Evolutionary conservation across 2,329 filamentous ascomycete species (phyloP).

Genomic region (Phaeophleospora eucalypticola): DNA sequence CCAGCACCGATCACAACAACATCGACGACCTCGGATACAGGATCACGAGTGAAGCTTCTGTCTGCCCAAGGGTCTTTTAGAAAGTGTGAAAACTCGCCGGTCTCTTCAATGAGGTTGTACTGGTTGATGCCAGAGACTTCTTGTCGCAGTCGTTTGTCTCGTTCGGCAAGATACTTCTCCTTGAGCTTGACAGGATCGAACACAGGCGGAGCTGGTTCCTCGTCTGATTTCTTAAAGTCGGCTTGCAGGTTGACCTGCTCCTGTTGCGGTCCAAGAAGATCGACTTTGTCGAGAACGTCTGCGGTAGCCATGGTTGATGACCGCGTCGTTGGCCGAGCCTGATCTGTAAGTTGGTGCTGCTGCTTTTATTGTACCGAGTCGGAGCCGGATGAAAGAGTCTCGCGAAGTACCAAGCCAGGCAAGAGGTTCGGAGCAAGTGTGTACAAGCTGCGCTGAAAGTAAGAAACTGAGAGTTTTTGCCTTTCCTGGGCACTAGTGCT

Average conservation of each 20-base stretch:
- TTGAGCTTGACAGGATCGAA: conserved; percentile 21
- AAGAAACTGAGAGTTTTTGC: no score
- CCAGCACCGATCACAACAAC: conserved; percentile 21
- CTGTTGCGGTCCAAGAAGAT: conserved; percentile 16
- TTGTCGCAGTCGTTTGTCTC: conserved; percentile 18
- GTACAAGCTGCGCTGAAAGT: no score
- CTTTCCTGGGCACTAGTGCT: no score
- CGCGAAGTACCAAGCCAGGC: no score
- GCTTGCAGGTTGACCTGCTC: conserved; percentile 17
- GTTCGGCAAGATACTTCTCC: conserved; percentile 19
- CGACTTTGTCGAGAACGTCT: conserved; percentile 15
- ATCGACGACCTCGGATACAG: conserved; percentile 18
- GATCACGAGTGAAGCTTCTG: conserved; percentile 14
- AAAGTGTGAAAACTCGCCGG: conserved; percentile 15
- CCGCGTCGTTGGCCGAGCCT: background rate
- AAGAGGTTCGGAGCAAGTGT: no score
- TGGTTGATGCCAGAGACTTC: conserved; percentile 19
- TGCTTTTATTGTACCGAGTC: background rate
- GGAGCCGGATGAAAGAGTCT: no score
- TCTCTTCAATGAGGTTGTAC: conserved; percentile 19
- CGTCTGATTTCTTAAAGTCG: conserved; percentile 16
- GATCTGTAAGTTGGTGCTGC: background rate
- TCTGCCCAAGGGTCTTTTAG: conserved; percentile 19
- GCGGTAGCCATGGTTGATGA: conserved; percentile 17
- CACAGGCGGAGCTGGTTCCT: conserved; percentile 5